Conservation (phyloP, 495 filamentous ascomycete genomes). For the Aspergillus asperescens region DNA sequence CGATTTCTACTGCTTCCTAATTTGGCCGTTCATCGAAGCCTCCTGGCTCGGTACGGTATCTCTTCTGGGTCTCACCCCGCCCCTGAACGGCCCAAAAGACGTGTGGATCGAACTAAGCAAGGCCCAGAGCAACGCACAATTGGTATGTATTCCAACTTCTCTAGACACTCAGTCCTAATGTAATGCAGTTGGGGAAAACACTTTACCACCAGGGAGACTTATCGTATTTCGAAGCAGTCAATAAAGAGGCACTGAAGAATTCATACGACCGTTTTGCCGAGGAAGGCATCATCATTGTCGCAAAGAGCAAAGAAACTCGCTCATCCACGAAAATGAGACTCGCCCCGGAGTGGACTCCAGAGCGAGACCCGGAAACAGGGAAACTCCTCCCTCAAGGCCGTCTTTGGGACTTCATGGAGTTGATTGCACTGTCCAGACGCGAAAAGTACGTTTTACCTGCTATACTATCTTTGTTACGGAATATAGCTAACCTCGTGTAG, state of each 20-base stretch:
- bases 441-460: slow-evolving; percentile 59
- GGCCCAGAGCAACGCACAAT: slow-evolving; percentile 75
- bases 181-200: slow-evolving; percentile 77
- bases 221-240: slow-evolving; percentile 95
- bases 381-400: slow-evolving; percentile 61
- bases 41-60: slow-evolving; percentile 86
- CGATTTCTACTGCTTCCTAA: slow-evolving; percentile 96
- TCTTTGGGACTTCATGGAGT: slow-evolving; percentile 86
- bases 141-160: slow-evolving; percentile 46
- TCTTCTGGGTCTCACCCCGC: slow-evolving; percentile 78
- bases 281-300: slow-evolving; percentile 76
- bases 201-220: slow-evolving; percentile 96
- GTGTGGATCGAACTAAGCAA: slow-evolving; percentile 74
- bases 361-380: slow-evolving; percentile 55
- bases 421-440: slow-evolving; percentile 71
- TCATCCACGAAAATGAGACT: slow-evolving; percentile 56
- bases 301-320: slow-evolving; percentile 56
- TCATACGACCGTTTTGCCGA: slow-evolving; percentile 82
- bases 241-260: slow-evolving; percentile 94
- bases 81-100: slow-evolving; percentile 51
- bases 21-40: slow-evolving; percentile 96
- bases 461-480: neutral
- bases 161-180: neutral
- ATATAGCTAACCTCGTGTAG: slow-evolving; percentile 19
- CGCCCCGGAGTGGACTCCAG: slow-evolving; percentile 71